Percentiles rank a stretch among this genome's conserved stretches.
Conservation (phyloP, 192 early-diverging fungal species). For the Coemansia sp. region DNA sequence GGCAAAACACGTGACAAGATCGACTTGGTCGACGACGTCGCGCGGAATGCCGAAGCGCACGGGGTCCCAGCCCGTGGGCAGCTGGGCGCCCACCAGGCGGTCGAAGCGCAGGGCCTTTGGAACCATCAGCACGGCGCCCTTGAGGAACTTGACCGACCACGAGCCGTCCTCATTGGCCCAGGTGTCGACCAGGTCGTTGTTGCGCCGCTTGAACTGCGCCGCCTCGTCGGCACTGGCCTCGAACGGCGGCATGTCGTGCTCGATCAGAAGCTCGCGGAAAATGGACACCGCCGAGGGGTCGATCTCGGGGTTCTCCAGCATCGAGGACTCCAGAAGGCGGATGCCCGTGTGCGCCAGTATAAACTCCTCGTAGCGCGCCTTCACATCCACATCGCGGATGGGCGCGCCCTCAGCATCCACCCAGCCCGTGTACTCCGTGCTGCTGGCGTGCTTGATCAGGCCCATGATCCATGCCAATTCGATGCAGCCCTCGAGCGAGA, state of each 20-base stretch:
- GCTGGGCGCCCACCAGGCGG: slow-evolving; percentile 87
- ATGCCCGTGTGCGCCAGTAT: slow-evolving; percentile 88
- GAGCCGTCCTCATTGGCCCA: slow-evolving; percentile 53
- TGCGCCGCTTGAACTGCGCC: slow-evolving; percentile 78
- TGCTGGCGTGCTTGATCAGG: slow-evolving; percentile 82
- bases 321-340: slow-evolving; percentile 41
- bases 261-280: slow-evolving; percentile 87
- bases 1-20: slow-evolving; percentile 86
- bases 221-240: slow-evolving; percentile 88
- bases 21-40: slow-evolving; percentile 90
- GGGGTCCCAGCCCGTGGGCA: slow-evolving; percentile 95
- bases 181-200: slow-evolving; percentile 72
- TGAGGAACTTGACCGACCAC: slow-evolving; percentile 78
- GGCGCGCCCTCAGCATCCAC: slow-evolving; percentile 80
- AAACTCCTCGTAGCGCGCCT: slow-evolving; percentile 86
- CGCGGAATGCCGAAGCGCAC: slow-evolving; percentile 89
- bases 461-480: slow-evolving; percentile 99
- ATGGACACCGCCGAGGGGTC: slow-evolving; percentile 84
- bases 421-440: slow-evolving; percentile 64
- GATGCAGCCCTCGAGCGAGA: slow-evolving; percentile 67
- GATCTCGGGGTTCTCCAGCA: slow-evolving; percentile 70
- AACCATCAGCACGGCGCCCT: slow-evolving; percentile 84
- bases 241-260: slow-evolving; percentile 83
- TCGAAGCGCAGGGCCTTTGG: slow-evolving; percentile 95
- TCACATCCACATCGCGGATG: slow-evolving; percentile 83